These are phyloP conservation scores for Allium fistulosum DNA, from an alignment of 106 monocot species.

Conservation along the genomic window DNA sequence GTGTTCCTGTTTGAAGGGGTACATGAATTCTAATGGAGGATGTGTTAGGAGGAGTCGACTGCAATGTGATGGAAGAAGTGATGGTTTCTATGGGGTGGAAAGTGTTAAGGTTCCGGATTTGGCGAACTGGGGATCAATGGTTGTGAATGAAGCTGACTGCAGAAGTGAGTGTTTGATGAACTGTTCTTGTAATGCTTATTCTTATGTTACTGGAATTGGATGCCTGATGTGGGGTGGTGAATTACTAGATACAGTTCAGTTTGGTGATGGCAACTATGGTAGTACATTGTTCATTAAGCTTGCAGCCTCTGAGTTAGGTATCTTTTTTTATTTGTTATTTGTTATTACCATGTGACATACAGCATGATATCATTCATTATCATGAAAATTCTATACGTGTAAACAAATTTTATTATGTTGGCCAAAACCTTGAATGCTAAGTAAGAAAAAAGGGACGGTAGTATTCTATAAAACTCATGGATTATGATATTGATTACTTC, in stretches of 20 bases:
- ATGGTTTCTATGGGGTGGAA: conserved; percentile 20
- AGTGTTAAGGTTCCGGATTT: conserved; percentile 40
- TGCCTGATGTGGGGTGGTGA: conserved; percentile 24
- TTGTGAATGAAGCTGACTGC: conserved; percentile 10
- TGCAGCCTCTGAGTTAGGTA: conserved; percentile 35
- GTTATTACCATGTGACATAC: no score
- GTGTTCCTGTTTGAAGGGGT: conserved; percentile 35
- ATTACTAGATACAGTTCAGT: no score
- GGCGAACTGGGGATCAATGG: conserved; percentile 6
- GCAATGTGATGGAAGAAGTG: conserved; percentile 14
- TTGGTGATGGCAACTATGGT: neutral
- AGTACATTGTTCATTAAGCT: conserved; percentile 30
- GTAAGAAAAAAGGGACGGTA: no score
- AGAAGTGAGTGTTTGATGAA: conserved; percentile 20
- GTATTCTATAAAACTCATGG: no score
- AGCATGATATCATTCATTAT: no score
- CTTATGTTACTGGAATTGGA: conserved; percentile 17
- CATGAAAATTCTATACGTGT: no score
- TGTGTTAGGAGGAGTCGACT: conserved; percentile 24
- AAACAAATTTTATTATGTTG: no score
- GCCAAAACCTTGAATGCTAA: no score
- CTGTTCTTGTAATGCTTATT: conserved; percentile 40
- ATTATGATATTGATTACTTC: no score
- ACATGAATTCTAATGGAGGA: conserved; percentile 14
- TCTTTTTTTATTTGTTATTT: neutral